Base-by-base conservation (phyloP, 192 early-diverging fungal species). In the Umbelopsis vinacea region DNA sequence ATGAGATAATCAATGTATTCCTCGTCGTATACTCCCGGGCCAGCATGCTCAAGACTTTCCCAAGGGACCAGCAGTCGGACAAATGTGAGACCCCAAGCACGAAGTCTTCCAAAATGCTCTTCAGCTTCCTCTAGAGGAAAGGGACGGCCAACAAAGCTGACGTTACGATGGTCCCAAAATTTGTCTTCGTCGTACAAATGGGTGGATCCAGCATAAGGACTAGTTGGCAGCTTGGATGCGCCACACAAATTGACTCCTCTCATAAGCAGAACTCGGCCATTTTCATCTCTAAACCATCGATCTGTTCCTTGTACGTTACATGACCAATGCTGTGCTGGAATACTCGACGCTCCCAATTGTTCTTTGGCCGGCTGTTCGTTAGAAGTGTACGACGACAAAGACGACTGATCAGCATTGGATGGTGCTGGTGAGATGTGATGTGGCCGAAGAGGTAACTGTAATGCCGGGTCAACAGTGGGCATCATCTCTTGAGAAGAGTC, bases 1-100 rank as follows among this genome's bases (percentile, higher is more conserved):
- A 90, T 75, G 52, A 95, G 66, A 60, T 94, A 93, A 47, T 91
- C 89, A 68, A 95, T 95, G 69, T 85, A 95, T 57, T 87, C 87
- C 52, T 94, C 91, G 73, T 93, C 92, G 72, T 94, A 95, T 5
- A 87, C 76, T 3, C 94, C 93, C n/a, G 93, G 93, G 11, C 94
- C 92, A 21, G 60, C 70, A 74, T 94, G 92, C 75, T 94, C 93
- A 4, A 95, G 70, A 3, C 91, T 82, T 71, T 95, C 94, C 94
- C 94, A 95, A 38, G 94, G 82, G 14, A 93, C 92, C 14, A 93
- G 53, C 2, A 95, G 70, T 17, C 93, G 79, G 15, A 93, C 82
- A 82, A 95, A 90, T 8, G 92, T 95, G 19, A 95, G 72, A 0
- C 94, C 94, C 94, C 94, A 95, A 5, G 83, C 69, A 54, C 83